Evolutionary conservation across 2,329 filamentous ascomycete species (phyloP), one percentile per base, ranked within the genome.

Genomic region (Tolypocladium guangdongense): DNA sequence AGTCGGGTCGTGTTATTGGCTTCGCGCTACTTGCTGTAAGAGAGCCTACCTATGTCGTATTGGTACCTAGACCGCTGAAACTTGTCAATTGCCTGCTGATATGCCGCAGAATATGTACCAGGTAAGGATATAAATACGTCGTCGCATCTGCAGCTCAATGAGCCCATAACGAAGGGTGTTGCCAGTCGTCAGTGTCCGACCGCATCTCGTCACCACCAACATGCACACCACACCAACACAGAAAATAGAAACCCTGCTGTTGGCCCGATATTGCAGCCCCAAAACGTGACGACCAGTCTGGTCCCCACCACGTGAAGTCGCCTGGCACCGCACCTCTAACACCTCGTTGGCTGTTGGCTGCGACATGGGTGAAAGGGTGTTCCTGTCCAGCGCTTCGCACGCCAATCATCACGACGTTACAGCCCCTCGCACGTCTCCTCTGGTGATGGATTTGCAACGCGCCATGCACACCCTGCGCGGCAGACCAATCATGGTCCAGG

Each of bases 321-420:
- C 22, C 22, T 16, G 35, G 35, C 7, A 30, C 43, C 10, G 18
- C 18, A 10, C 11, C 18, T 36, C 51, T 11, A 12, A 5, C 16
- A 5, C 45, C 54, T 59, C 51, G 67, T 68, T 66, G 65, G 66
- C 27, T 50, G 67, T 68, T 66, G 65, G 66, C 27, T 50, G 43
- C 53, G 51, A 53, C 58, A 52, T 60, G 57, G 60, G 59, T 53
- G 50, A 36, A 36, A 53, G 52, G 54, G 56, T 52, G 52, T 58
- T 52, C 50, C 45, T 52, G 57, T 57, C 60, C 58, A 58, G 66
- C 66, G 65, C 64, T 67, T 67, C 62, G 59, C 59, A 51, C 55
- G 49, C 66, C 65, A 68, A 68, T 67, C 64, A 66, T 43, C 22
- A 48, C 48, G 20, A 22, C 20, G 52, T 51, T 24, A 30, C 35